These are phyloP conservation scores for Pseudogymnoascus sp. DNA, from an alignment of 2,329 filamentous ascomycete genomes.

Conservation along the genomic window DNA sequence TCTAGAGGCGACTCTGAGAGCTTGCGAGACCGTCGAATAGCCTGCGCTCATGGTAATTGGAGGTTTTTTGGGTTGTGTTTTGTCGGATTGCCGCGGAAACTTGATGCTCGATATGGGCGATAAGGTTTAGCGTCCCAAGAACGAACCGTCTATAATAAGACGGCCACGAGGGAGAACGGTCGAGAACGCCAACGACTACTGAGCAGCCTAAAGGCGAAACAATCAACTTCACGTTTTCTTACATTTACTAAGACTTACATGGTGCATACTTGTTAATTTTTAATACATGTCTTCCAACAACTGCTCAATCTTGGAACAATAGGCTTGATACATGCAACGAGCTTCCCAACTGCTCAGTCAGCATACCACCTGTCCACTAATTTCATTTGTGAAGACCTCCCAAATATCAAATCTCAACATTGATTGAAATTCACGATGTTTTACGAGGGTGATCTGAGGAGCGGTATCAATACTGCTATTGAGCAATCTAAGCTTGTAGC, in stretches of 20 bases:
- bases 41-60: slow-evolving; percentile 5
- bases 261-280: background rate
- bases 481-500: slow-evolving; percentile 70
- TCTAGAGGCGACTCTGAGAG: slow-evolving; percentile 1
- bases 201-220: background rate
- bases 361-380: background rate
- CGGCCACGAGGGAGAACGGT: background rate
- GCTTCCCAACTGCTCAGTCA: background rate
- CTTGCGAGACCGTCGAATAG: slow-evolving; percentile 6
- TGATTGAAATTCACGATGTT: slow-evolving; percentile 53
- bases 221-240: background rate
- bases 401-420: background rate
- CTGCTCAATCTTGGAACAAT: background rate
- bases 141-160: background rate
- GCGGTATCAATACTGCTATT: slow-evolving; percentile 71
- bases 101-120: slow-evolving; percentile 5
- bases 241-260: background rate
- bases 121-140: slow-evolving; percentile 8
- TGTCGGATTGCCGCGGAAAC: background rate
- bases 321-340: background rate
- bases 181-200: background rate
- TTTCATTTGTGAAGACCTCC: background rate
- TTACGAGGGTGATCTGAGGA: slow-evolving; percentile 71
- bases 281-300: background rate
- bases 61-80: background rate